Evolutionary conservation across 2,329 filamentous ascomycete species (phyloP).

Genomic region (Epichloe baconii): DNA sequence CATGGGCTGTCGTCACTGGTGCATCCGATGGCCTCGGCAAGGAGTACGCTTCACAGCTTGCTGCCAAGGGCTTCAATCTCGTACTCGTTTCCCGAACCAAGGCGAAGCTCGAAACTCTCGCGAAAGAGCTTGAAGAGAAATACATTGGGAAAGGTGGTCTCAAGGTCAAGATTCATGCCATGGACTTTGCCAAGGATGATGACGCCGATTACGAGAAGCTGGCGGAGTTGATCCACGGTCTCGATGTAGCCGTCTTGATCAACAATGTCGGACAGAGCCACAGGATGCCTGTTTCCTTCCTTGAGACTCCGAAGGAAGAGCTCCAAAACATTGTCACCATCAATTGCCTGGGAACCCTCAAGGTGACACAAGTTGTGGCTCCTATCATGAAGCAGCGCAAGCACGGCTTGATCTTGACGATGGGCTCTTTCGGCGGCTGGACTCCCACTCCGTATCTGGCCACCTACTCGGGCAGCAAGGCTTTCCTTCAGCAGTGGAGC

Average conservation of each 20-base stretch:
- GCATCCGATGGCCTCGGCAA: slow-evolving; percentile 95
- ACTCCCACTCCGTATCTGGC: slow-evolving; percentile 84
- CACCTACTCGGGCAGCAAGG: slow-evolving; percentile 95
- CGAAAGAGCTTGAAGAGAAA: slow-evolving; percentile 60
- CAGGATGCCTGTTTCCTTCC: slow-evolving; percentile 80
- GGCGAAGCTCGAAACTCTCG: slow-evolving; percentile 72
- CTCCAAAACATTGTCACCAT: slow-evolving; percentile 85
- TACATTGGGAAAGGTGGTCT: slow-evolving; percentile 44
- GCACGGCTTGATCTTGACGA: slow-evolving; percentile 82
- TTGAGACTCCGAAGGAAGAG: slow-evolving; percentile 65
- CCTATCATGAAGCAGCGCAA: slow-evolving; percentile 76
- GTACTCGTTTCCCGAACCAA: slow-evolving; percentile 91
- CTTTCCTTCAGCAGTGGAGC: slow-evolving; percentile 95
- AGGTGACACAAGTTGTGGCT: slow-evolving; percentile 72
- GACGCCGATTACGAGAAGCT: slow-evolving; percentile 70
- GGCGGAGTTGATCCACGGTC: slow-evolving; percentile 50
- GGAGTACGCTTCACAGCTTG: slow-evolving; percentile 85
- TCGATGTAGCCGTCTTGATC: slow-evolving; percentile 78
- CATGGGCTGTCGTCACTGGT: slow-evolving; percentile 89
- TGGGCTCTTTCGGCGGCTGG: slow-evolving; percentile 93
- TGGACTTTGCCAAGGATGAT: slow-evolving; percentile 79
- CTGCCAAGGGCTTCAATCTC: slow-evolving; percentile 84
- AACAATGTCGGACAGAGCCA: slow-evolving; percentile 97
- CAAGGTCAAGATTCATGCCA: slow-evolving; percentile 66
- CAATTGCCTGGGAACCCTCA: slow-evolving; percentile 85